Evolutionary conservation across 2,329 filamentous ascomycete genomes (phyloP).

Genomic region (Talaromyces funiculosus): DNA sequence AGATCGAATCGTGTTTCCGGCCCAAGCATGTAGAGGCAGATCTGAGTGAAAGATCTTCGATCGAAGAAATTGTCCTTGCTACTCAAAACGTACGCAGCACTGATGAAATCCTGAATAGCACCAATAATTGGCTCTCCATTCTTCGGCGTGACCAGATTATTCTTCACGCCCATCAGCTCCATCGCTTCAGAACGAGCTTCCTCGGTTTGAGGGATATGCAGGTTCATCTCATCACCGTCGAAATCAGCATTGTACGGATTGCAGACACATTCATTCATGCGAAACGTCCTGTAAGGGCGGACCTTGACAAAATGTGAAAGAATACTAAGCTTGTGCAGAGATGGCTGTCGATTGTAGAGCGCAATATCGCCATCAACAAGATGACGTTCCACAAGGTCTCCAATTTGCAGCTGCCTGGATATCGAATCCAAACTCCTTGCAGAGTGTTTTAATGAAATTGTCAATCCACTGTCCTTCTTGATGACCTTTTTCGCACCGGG

Average conservation of each 20-base stretch:
- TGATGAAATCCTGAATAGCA: constrained; percentile 99
- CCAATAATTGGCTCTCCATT: constrained; percentile 98
- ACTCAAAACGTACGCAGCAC: constrained; percentile 83
- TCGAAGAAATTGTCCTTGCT: constrained; percentile 92
- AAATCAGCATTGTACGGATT: constrained; percentile 99
- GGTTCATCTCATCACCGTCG: constrained; percentile 97
- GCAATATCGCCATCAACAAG: constrained; percentile 93
- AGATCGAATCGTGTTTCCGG: constrained; percentile 72
- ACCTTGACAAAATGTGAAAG: constrained; percentile 93
- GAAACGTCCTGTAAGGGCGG: constrained; percentile 90
- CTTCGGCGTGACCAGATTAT: constrained; percentile 92
- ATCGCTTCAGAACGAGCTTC: constrained; percentile 93
- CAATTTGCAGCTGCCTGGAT: constrained; percentile 70
- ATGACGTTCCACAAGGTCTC: constrained; percentile 90
- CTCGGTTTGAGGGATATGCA: constrained; percentile 96
- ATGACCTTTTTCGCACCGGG: constrained; percentile 81
- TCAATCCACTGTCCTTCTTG: constrained; percentile 65
- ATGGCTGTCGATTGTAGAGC: constrained; percentile 95
- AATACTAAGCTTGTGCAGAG: constrained; percentile 96
- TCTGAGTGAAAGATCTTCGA: constrained; percentile 77
- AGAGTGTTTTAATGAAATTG: constrained; percentile 69
- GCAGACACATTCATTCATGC: constrained; percentile 96
- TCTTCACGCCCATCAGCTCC: constrained; percentile 94
- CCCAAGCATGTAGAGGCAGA: constrained; percentile 92
- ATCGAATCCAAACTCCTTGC: constrained; percentile 55